These are phyloP conservation scores for Angomonas ambiguus DNA, from an alignment of 208 protist genomes.

Conservation along the genomic window DNA sequence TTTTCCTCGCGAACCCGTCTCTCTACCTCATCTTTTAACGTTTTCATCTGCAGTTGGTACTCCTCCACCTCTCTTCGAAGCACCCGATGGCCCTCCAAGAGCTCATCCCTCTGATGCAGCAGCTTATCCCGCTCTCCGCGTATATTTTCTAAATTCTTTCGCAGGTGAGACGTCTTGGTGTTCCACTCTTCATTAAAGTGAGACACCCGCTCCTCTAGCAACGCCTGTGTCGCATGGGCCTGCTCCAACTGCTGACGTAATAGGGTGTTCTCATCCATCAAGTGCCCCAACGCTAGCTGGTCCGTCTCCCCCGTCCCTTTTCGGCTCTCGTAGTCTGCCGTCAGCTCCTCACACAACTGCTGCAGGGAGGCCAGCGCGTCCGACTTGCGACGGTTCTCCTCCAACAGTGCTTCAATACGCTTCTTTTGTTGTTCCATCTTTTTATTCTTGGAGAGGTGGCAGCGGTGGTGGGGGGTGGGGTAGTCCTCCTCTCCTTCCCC, in stretches of 20 bases:
- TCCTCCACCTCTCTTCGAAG: constrained; percentile 25
- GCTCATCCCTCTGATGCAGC: constrained; percentile 2
- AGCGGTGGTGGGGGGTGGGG: not conserved
- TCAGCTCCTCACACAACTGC: constrained; percentile 18
- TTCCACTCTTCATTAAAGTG: constrained; percentile 27
- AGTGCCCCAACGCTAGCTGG: constrained; percentile 8
- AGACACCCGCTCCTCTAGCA: constrained; percentile 23
- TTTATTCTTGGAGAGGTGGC: too few species aligned
- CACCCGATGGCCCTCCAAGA: constrained; percentile 11
- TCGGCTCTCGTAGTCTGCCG: constrained; percentile 21
- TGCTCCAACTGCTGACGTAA: constrained; percentile 21
- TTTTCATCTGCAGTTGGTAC: constrained; percentile 22
- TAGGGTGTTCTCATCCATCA: constrained; percentile 10
- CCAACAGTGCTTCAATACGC: constrained; percentile 17
- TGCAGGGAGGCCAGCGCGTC: constrained; percentile 18
- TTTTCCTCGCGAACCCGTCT: constrained; percentile 25
- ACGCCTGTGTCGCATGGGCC: constrained; percentile 3
- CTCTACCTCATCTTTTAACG: constrained; percentile 10
- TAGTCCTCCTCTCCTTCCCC: not conserved
- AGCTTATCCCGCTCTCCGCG: constrained; percentile 18
- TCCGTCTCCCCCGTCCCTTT: not conserved
- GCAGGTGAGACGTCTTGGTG: constrained; percentile 25
- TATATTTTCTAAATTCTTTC: constrained; percentile 12
- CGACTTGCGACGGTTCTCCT: constrained; percentile 10
- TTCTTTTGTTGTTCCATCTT: constrained; percentile 15